Evolutionary conservation across 2,329 filamentous ascomycete species (phyloP), one percentile per base, ranked within the genome.

Genomic region (Fusarium pseudoanthophilum): DNA sequence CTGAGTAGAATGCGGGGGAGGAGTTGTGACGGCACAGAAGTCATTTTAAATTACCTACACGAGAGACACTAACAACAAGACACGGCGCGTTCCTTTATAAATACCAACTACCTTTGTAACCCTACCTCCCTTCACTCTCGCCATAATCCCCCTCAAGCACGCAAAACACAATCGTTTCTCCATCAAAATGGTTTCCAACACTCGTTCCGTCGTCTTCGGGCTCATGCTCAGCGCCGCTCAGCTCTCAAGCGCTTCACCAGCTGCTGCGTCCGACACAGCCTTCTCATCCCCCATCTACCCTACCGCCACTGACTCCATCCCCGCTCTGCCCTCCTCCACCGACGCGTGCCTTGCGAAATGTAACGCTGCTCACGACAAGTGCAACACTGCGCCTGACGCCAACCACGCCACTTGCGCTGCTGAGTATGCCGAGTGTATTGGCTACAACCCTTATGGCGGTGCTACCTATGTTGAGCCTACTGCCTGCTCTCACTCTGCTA

Each of bases 171-270:
- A 30, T 63, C n/a, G 3, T 36, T 62, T 24, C 16, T 18, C 8
- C 2, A 18, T 39, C 48, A 64, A 63, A 16, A 69, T 69, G 66
- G 26, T 69, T 2, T 26, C 64, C 32, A 69, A 64, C 48, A 69
- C 66, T 37, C 64, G 66, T 63, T 69, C 66, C 18, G 5, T 69
- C 24, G 7, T 69, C 34, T 16, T 69, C 15, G 57, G 66, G 30
- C 36, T 69, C 20, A 40, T 67, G 7, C 64, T 69, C 14, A 45
- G 57, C 11, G 57, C 66, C 5, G 66, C 49, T 8, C 64, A 69
- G 18, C 42, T 69, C 28, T 55, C 49, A 5, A 68, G 21, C 11
- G 66, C 66, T 9, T 24, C 57, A 4, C 37, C 64, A 10, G 30
- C 64, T 11, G 55, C 57, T 13, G n/a, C 57, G 2, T 26, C 57